Evolutionary conservation across 2,329 filamentous ascomycete species (phyloP), one percentile per base, ranked within the genome.

Genomic region (Fusarium paranaense): DNA sequence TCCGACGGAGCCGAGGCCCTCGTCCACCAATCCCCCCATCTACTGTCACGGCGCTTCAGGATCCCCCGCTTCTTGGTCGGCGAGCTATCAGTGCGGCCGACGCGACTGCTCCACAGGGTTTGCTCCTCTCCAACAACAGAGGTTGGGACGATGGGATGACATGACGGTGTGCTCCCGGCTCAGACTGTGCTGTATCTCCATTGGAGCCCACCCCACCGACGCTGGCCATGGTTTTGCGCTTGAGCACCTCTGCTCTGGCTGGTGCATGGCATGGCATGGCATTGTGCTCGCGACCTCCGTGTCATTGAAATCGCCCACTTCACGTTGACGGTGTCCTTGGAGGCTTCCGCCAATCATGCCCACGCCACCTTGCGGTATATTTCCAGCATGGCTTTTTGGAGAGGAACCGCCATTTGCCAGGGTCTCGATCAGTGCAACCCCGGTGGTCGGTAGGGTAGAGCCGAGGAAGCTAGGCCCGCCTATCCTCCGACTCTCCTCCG

Each of bases 1-100:
- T 71, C 75, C 73, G 71, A 78, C 77, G 77, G 75, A 78, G 77
- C 75, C 76, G 75, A 78, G 74, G 73, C 64, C 69, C 62, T 74
- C 70, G 61, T 62, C 72, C 66, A 76, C 74, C 75, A 74, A 78
- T 69, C 74, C 73, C 73, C 52, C 42, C 42, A 61, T 64, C 62
- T 38, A 70, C 66, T 68, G 37, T 59, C 42, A 63, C 66, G 64
- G 68, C 69, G 47, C 59, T 69, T 69, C 47, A 72, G 38, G 56
- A 75, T 69, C 62, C 75, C 76, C 73, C 76, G 70, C 73, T 76
- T 73, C 62, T 54, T 71, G 62, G 61, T 69, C 45, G 54, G 69
- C 66, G 62, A 74, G 62, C 66, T 67, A 76, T 77, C 67, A 61
- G 64, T 70, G 64, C 68, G 66, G 65, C 73, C 65, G 72, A 62